Evolutionary conservation across 2,329 filamentous ascomycete species (phyloP).

Genomic region (Trichoderma cornu-damae): DNA sequence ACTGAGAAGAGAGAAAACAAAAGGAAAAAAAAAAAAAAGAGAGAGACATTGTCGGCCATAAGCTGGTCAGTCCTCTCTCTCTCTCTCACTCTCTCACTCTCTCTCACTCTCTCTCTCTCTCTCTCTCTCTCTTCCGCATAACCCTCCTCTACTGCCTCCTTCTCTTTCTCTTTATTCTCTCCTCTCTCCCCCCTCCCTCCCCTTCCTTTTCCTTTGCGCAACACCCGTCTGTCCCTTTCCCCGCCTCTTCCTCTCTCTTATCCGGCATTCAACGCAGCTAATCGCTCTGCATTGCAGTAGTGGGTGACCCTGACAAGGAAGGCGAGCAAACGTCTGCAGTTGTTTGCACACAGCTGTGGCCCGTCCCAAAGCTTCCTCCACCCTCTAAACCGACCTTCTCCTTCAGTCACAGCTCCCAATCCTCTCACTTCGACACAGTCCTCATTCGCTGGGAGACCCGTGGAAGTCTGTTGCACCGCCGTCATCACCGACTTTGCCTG

Average conservation of each 20-base stretch:
- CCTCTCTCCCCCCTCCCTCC: neutral
- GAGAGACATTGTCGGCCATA: conserved; percentile 7
- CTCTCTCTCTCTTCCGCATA: conserved; percentile 1
- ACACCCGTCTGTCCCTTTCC: neutral
- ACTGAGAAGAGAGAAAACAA: conserved; percentile 1
- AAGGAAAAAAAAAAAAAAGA: conserved; percentile 7
- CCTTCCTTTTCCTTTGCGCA: neutral
- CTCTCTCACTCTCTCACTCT: conserved; percentile 1
- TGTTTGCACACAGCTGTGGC: conserved; percentile 22
- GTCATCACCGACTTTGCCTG: conserved; percentile 10
- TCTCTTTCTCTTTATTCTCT: neutral
- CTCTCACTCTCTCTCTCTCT: neutral
- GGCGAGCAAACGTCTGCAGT: conserved; percentile 22
- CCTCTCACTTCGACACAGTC: conserved; percentile 16
- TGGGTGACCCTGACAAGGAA: conserved; percentile 24
- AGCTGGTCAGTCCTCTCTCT: conserved; percentile 5
- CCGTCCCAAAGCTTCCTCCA: conserved; percentile 17
- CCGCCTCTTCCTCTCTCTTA: conserved; percentile 14
- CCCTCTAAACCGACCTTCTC: conserved; percentile 2
- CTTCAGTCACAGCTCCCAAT: conserved; percentile 11
- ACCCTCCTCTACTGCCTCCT: conserved; percentile 1
- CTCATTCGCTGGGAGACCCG: neutral
- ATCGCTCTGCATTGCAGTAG: conserved; percentile 32
- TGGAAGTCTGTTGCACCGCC: conserved; percentile 8
- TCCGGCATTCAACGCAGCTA: conserved; percentile 29